Conservation (phyloP, 2,329 filamentous ascomycete species). For the Clarireedia hainanense region DNA sequence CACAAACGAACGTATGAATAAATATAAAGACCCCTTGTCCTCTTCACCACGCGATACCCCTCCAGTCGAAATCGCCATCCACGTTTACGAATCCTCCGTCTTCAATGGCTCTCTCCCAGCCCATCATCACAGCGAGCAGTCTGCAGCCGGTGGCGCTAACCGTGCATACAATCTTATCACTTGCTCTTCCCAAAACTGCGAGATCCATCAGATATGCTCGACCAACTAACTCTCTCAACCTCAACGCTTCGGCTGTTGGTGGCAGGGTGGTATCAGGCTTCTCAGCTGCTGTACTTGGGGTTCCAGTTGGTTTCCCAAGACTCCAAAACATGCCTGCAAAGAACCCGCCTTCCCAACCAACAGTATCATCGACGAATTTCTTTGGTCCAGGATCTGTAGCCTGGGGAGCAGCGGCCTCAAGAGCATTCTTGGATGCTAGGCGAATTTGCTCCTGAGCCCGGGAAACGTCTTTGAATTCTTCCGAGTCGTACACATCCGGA, state of each 20-base stretch:
- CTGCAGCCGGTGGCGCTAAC: constrained; percentile 68
- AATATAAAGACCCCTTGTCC: background rate
- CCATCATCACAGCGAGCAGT: constrained; percentile 77
- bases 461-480: constrained; percentile 50
- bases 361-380: constrained; percentile 65
- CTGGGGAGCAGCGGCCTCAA: constrained; percentile 32
- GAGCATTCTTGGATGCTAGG: constrained; percentile 56
- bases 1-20: background rate
- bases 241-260: constrained; percentile 43
- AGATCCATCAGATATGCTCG: constrained; percentile 79
- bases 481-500: constrained; percentile 60
- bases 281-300: constrained; percentile 28
- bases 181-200: constrained; percentile 59
- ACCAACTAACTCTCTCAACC: constrained; percentile 65
- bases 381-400: constrained; percentile 40
- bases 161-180: constrained; percentile 67
- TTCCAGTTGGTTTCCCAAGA: constrained; percentile 43
- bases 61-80: constrained; percentile 63
- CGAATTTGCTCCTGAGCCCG: constrained; percentile 71
- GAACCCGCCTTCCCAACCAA: constrained; percentile 86
- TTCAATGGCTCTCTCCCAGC: constrained; percentile 63
- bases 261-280: constrained; percentile 28
- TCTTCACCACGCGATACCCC: constrained; percentile 29
- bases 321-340: constrained; percentile 76
- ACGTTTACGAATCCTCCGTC: constrained; percentile 66